Evolutionary conservation across 2,329 filamentous ascomycete species (phyloP).

Genomic region (Beauveria sp.): DNA sequence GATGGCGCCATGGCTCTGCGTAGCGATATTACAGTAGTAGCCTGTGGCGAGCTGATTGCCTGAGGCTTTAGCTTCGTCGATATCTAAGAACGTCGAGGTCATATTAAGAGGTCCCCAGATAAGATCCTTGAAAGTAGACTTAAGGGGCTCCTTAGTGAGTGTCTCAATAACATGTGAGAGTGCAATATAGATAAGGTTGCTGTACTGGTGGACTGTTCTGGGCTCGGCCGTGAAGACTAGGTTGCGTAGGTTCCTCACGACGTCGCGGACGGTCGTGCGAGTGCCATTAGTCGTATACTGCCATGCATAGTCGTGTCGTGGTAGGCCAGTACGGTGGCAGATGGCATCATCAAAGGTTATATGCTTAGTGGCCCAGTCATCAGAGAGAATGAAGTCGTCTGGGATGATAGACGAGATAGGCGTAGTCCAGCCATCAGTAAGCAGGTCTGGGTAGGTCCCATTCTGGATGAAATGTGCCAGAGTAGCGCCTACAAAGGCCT

Average conservation of each 20-base stretch:
- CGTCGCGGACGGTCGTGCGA: conserved; percentile 13
- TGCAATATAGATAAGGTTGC: conserved; percentile 37
- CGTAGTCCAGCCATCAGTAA: conserved; percentile 32
- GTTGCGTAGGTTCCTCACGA: conserved; percentile 31
- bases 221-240: conserved; percentile 33
- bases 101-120: conserved; percentile 35
- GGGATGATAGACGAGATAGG: conserved; percentile 33
- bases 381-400: conserved; percentile 38
- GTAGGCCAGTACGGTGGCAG: conserved; percentile 39
- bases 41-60: background rate
- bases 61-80: conserved; percentile 12
- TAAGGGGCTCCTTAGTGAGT: conserved; percentile 24
- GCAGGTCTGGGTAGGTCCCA: conserved; percentile 14
- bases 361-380: conserved; percentile 31
- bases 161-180: conserved; percentile 33
- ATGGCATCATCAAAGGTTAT: conserved; percentile 43
- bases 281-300: conserved; percentile 18
- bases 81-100: conserved; percentile 26
- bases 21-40: background rate
- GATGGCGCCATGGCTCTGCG: background rate
- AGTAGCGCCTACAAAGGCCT: conserved; percentile 40
- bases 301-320: conserved; percentile 29
- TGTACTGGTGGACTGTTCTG: conserved; percentile 34
- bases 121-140: conserved; percentile 26
- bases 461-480: conserved; percentile 39